phyloP scores from a whole-genome alignment of 805 yeast genomes.

The Kuraishia borneana region DNA sequence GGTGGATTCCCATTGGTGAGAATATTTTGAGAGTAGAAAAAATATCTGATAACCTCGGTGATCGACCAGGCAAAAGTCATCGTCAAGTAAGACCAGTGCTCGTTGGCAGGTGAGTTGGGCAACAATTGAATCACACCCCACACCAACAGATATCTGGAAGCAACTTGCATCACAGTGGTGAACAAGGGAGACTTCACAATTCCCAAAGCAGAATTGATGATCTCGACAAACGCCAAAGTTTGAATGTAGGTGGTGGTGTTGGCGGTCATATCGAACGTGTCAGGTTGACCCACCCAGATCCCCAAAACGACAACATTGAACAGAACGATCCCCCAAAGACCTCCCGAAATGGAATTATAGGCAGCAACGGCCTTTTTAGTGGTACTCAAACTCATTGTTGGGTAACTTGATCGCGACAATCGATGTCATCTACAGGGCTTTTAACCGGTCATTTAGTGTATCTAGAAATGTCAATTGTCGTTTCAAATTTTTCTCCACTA shows the following conservation, averaged over 20 bases:
- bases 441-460: too few species aligned
- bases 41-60: slow-evolving; percentile 86
- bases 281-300: slow-evolving; percentile 46
- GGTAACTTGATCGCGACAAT: too few species aligned
- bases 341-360: slow-evolving; percentile 45
- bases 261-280: slow-evolving; percentile 47
- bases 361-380: not conserved
- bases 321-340: slow-evolving; percentile 42
- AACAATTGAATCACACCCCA: slow-evolving; percentile 70
- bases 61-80: slow-evolving; percentile 82
- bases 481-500: slow-evolving; percentile 23
- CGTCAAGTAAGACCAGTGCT: slow-evolving; percentile 49
- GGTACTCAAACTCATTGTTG: not conserved
- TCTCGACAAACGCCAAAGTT: slow-evolving; percentile 69
- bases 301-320: slow-evolving; percentile 27
- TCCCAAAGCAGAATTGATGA: slow-evolving; percentile 68
- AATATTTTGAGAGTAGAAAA: slow-evolving; percentile 70
- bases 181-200: slow-evolving; percentile 75
- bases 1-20: slow-evolving; percentile 43
- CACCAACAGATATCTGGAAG: slow-evolving; percentile 73
- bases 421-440: too few species aligned
- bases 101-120: slow-evolving; percentile 60
- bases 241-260: slow-evolving; percentile 57
- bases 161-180: slow-evolving; percentile 81
- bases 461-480: slow-evolving; percentile 26